Conservation (phyloP, 192 early-diverging fungal species). For the Funneliformis geosporum region DNA sequence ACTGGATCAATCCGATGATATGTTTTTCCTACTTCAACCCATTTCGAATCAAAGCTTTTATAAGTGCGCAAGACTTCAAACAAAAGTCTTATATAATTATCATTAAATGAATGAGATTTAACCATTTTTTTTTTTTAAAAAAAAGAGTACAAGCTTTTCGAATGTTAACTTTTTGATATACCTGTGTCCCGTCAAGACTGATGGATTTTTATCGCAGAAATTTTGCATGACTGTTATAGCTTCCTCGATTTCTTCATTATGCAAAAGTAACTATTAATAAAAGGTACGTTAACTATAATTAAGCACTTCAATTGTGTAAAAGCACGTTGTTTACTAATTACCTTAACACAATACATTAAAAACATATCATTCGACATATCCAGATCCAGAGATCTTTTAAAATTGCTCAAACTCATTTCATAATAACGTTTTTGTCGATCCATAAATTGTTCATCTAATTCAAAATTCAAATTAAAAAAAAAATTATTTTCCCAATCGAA, state of each 20-base stretch:
- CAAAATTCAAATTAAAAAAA: neutral
- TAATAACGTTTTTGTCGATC: neutral
- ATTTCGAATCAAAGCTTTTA: conserved; percentile 6
- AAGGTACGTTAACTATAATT: neutral
- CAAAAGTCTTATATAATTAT: conserved; percentile 4
- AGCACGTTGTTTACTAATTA: neutral
- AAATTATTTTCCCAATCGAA: neutral
- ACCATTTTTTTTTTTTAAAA: too few species aligned
- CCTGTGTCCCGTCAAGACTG: neutral
- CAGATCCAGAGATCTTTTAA: neutral
- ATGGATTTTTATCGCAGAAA: conserved; percentile 5
- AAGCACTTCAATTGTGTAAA: neutral
- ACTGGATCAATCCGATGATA: conserved; percentile 29
- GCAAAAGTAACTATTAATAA: neutral
- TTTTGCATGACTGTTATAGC: neutral
- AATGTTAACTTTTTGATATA: neutral
- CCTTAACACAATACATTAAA: conserved; percentile 5
- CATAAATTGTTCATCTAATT: neutral
- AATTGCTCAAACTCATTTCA: neutral
- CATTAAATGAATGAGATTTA: too few species aligned
- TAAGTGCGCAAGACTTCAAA: conserved; percentile 14
- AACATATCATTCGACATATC: conserved; percentile 29
- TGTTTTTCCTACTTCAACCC: conserved; percentile 2
- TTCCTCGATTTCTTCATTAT: neutral
- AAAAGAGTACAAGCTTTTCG: too few species aligned